Base-by-base conservation (phyloP, 2,329 filamentous ascomycete genomes). In the Knufia petricola region DNA sequence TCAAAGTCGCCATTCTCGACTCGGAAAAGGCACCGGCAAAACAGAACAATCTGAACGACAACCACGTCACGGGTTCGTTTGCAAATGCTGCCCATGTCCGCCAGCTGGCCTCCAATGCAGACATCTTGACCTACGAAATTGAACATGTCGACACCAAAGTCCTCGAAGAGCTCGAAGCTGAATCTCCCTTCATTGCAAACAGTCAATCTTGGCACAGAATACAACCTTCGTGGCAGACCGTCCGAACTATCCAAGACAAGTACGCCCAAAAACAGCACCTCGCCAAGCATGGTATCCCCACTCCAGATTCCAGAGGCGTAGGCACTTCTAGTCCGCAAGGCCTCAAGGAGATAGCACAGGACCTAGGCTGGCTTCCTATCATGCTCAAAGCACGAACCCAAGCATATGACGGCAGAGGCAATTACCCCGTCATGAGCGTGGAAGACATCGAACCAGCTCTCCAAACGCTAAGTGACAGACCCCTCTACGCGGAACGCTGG, bases 401-500 rank as follows among this genome's bases (percentile, higher is more conserved):
- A 52, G 87, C 86, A 2, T 94, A 94, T 60, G 88, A 94, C 63
- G 88, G 88, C 36, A 15, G 52, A 65, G 82, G 83, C 31, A 86
- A 86, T 63, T 85, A 75, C 63, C 75, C 76, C 3, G 76, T 86
- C 54, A 78, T 74, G 58, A 74, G 71, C 1, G 69, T 73, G 50
- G 67, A 66, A 10, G 79, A 83, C 53, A 76, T 85, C 50, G 73
- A 77, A 19, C 71, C 72, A n/a, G 88, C 87, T 0, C 69, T 86
- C 17, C 69, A 82, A 50, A 78, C 81, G 1, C 75, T 96, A 42
- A 81, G 81, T 36, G 77, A 76, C 13, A 69, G 86, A 17, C 78
- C 82, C 2, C 73, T 95, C 36, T 96, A 95, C 61, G 89, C 87
- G 0, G 90, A 96, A 69, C 86, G 86, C 66, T 95, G 85, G 78